Evolutionary conservation across 805 yeast species (phyloP), one percentile per base, ranked within the genome.

Genomic region (Metschnikowia lochheadii): DNA sequence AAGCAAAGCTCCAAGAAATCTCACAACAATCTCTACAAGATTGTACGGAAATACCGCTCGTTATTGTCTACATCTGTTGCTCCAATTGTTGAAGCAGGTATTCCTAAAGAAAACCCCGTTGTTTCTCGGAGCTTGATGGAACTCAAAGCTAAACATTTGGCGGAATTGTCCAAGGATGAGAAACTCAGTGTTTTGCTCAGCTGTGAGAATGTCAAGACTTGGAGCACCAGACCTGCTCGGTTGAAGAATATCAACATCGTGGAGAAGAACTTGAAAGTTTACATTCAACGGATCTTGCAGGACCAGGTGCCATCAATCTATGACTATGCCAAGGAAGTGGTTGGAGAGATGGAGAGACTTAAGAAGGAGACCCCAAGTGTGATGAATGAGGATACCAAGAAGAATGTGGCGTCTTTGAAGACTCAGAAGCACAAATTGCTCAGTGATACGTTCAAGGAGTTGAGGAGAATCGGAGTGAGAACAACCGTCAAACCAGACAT

Each of bases 1-100:
- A 90, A 89, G 58, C 97, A 91, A 67, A 89, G 97, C 67, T 94
- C 99, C 5, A 83, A 89, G 56, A 81, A 86, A 44, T 90, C 97
- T 0, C 99, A 95, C 63, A 81, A 82, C 56, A 82, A 77, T 58
- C 81, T 94, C 48, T 92, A 85, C 79, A 94, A 90, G 67, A 65
- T 87, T 46, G 86, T 92, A 10, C 78, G 90, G 51, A 89, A 89
- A 65, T 94, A 88, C 64, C 80, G 98, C 48, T 77, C 77, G 1
- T 60, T 85, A 32, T 66, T 91, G 10, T 64, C 76, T 5, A 75
- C 75, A 21, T 73, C 79, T 1, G 81, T 87, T 0, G 66, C 77
- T 1, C 57, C 76, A 0, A 50, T 85, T 3, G 77, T 90, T 48
- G 92, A 87, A 60, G 60, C 61, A 14, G 95, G 94, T 18, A 54